phyloP scores from a whole-genome alignment of 352 stramenopile genomes.

The Globisporangium alternatum region DNA sequence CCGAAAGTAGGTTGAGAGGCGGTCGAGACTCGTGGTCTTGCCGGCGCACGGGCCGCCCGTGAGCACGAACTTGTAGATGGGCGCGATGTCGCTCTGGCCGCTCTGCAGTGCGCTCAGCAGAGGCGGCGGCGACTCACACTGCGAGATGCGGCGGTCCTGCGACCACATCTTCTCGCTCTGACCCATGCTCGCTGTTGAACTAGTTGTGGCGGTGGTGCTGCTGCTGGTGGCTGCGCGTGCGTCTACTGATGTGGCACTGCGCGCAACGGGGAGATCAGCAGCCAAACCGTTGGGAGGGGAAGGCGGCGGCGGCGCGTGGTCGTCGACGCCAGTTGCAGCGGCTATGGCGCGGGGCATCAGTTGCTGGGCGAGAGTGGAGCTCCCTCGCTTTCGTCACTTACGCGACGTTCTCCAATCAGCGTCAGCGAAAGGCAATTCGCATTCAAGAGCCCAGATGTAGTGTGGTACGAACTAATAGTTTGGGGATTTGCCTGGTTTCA shows the following conservation, averaged over 20 bases:
- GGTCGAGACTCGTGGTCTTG: slow-evolving; percentile 94
- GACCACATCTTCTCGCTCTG: slow-evolving; percentile 50
- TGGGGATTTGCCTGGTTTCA: no score
- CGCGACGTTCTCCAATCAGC: neutral
- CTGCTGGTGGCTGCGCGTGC: neutral
- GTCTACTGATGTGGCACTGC: neutral
- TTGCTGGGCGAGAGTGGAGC: neutral
- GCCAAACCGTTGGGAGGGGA: slow-evolving; percentile 14
- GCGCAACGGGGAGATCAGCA: neutral
- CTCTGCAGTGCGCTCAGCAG: slow-evolving; percentile 67
- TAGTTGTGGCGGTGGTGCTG: neutral
- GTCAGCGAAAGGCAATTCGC: neutral
- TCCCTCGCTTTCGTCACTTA: neutral
- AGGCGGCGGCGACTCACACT: slow-evolving; percentile 38
- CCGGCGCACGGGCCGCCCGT: slow-evolving; percentile 94
- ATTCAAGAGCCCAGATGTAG: neutral
- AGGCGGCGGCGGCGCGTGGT: slow-evolving; percentile 19
- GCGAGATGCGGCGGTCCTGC: slow-evolving; percentile 39
- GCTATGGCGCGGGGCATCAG: neutral
- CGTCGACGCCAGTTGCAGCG: slow-evolving; percentile 3
- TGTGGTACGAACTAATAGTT: neutral
- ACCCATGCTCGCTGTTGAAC: slow-evolving; percentile 20
- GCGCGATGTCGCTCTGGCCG: slow-evolving; percentile 63
- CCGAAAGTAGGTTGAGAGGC: slow-evolving; percentile 88
- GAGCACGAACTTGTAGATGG: slow-evolving; percentile 93